Conservation (phyloP, 129 eudicot species). For the Calendula officinalis region DNA sequence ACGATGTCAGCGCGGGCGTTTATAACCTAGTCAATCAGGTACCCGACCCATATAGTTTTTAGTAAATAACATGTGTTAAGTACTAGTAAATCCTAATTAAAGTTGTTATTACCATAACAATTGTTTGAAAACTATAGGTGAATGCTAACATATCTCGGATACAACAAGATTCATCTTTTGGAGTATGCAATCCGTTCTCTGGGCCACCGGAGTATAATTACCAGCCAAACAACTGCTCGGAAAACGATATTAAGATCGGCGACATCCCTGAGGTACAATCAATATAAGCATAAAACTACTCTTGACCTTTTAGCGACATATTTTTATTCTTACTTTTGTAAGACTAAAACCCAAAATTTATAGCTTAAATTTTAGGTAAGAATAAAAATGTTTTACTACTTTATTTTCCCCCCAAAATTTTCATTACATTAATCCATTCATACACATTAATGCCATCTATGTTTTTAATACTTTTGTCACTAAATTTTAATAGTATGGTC, state of each 20-base stretch:
- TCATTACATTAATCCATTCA: too few species aligned
- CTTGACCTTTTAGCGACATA: not conserved
- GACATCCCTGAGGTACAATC: constrained; percentile 71
- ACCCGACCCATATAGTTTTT: not conserved
- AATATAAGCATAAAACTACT: not conserved
- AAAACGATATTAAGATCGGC: constrained; percentile 59
- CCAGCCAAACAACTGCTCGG: constrained; percentile 65
- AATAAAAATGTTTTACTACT: too few species aligned
- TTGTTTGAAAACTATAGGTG: constrained; percentile 47
- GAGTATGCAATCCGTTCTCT: constrained; percentile 90
- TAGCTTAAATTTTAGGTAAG: too few species aligned
- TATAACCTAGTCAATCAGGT: constrained; percentile 64
- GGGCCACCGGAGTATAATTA: constrained; percentile 65
- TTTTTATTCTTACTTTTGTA: too few species aligned
- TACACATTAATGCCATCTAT: too few species aligned
- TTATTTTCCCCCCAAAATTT: too few species aligned
- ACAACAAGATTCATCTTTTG: constrained; percentile 46
- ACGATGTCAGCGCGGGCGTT: constrained; percentile 60
- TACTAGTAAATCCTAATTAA: not conserved
- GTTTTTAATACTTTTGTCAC: too few species aligned
- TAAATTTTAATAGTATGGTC: too few species aligned
- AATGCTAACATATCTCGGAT: constrained; percentile 53
- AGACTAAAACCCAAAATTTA: too few species aligned
- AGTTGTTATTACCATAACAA: constrained; percentile 4
- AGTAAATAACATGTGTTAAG: too few species aligned